A percentile compares a stretch with the other conserved stretches of the same genome.
Conservation (phyloP, 305 asterid species). For the Fraxinus paxiana region DNA sequence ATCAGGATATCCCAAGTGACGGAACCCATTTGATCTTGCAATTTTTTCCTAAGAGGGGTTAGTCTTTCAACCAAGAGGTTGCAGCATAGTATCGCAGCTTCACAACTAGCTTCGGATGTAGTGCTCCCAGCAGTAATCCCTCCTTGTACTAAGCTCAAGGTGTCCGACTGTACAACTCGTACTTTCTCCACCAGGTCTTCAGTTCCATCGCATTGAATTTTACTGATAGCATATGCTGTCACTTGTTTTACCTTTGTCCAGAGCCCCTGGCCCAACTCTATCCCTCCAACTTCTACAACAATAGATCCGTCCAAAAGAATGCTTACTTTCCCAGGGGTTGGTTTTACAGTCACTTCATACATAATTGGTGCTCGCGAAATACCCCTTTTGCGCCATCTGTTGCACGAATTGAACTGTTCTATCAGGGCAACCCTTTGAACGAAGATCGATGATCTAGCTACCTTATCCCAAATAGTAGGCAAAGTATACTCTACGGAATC, state of each 20-base stretch:
- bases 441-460: conserved; percentile 41
- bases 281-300: conserved; percentile 77
- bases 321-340: conserved; percentile 71
- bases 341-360: conserved; percentile 33
- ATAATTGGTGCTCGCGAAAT: conserved; percentile 69
- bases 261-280: conserved; percentile 79
- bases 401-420: conserved; percentile 40
- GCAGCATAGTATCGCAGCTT: conserved; percentile 75
- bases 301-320: conserved; percentile 63
- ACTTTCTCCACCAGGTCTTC: conserved; percentile 55
- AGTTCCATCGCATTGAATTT: conserved; percentile 40
- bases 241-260: conserved; percentile 76
- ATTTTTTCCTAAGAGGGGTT: conserved; percentile 38
- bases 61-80: conserved; percentile 57
- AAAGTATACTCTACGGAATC: conserved; percentile 47
- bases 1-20: conserved; percentile 58
- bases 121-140: conserved; percentile 79
- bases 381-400: conserved; percentile 58
- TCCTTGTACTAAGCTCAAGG: conserved; percentile 72
- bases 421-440: conserved; percentile 31
- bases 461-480: conserved; percentile 59
- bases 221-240: conserved; percentile 57
- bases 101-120: conserved; percentile 77
- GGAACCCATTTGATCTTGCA: conserved; percentile 45
- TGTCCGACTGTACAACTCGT: conserved; percentile 68